Evolutionary conservation across 495 filamentous ascomycete species (phyloP).

Genomic region (Cryomyces minteri): DNA sequence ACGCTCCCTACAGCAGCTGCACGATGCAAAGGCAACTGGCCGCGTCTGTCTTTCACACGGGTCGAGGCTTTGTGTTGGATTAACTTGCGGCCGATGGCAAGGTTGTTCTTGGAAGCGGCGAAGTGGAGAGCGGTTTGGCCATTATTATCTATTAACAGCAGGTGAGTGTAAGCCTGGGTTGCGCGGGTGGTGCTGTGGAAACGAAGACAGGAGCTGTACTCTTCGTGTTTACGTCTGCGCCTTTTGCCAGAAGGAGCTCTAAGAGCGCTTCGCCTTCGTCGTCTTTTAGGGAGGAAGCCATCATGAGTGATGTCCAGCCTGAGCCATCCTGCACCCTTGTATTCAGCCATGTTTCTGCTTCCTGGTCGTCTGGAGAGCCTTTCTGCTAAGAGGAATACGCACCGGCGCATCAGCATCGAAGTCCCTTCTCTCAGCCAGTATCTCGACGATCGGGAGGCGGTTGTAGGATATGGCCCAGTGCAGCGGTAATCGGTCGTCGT

Average conservation of each 20-base stretch:
- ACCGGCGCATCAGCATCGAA: constrained; percentile 85
- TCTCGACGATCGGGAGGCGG: constrained; percentile 49
- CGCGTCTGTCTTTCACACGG: constrained; percentile 66
- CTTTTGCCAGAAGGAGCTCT: constrained; percentile 59
- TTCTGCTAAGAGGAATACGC: constrained; percentile 1
- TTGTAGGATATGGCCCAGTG: constrained; percentile 92
- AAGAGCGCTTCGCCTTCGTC: constrained; percentile 47
- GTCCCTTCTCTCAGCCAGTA: constrained; percentile 45
- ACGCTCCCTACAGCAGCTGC: constrained; percentile 79
- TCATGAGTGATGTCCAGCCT: constrained; percentile 94
- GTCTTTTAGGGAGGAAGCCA: constrained; percentile 61
- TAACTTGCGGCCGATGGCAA: constrained; percentile 63
- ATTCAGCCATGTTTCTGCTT: neutral
- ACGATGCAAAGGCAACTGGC: constrained; percentile 74
- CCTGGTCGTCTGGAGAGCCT: neutral
- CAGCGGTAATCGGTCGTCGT: constrained; percentile 78
- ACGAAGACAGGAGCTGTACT: constrained; percentile 26
- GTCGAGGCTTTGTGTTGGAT: constrained; percentile 60
- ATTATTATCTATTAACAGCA: constrained; percentile 13
- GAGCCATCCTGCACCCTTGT: constrained; percentile 44
- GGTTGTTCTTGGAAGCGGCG: constrained; percentile 69
- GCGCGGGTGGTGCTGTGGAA: neutral
- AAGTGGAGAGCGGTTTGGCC: constrained; percentile 78
- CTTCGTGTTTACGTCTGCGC: constrained; percentile 64
- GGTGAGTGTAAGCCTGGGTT: neutral